Conservation (phyloP, 495 filamentous ascomycete genomes). For the Tuber microsphaerosporum region DNA sequence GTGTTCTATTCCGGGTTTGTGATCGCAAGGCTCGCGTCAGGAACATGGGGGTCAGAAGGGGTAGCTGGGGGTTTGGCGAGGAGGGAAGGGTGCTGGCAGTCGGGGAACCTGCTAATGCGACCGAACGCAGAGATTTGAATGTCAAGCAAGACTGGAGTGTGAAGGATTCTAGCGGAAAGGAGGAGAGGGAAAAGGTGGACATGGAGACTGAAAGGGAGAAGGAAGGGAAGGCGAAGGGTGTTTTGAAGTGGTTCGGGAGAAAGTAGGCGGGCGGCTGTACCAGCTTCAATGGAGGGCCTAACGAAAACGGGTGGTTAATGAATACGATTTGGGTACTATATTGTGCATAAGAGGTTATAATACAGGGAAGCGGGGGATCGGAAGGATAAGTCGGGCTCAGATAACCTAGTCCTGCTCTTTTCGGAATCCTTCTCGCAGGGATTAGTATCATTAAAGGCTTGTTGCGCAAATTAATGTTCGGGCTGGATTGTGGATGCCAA, state of each 20-base stretch:
- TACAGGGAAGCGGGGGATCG: no score
- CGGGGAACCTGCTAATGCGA: not conserved
- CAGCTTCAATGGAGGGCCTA: no score
- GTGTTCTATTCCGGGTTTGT: slow-evolving; percentile 12
- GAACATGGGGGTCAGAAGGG: slow-evolving; percentile 7
- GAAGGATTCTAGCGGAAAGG: not conserved
- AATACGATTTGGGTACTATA: no score
- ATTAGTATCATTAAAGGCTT: no score
- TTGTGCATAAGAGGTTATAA: no score
- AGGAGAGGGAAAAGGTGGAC: not conserved
- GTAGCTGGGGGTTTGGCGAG: slow-evolving; percentile 28
- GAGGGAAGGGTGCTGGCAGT: slow-evolving; percentile 24
- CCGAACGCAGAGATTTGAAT: not conserved
- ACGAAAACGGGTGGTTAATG: no score
- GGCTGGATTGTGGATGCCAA: no score
- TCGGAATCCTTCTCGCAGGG: no score
- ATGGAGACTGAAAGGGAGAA: not conserved
- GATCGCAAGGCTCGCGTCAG: slow-evolving; percentile 7
- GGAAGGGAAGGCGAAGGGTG: not conserved
- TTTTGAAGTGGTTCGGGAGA: not conserved
- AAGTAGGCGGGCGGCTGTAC: not conserved
- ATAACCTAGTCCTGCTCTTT: no score
- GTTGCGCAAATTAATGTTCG: no score
- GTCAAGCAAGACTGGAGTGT: no score
- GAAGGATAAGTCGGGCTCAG: no score